Conservation (phyloP, 371 early-diverging fungal genomes). For the Choanephora cucurbitarum region DNA sequence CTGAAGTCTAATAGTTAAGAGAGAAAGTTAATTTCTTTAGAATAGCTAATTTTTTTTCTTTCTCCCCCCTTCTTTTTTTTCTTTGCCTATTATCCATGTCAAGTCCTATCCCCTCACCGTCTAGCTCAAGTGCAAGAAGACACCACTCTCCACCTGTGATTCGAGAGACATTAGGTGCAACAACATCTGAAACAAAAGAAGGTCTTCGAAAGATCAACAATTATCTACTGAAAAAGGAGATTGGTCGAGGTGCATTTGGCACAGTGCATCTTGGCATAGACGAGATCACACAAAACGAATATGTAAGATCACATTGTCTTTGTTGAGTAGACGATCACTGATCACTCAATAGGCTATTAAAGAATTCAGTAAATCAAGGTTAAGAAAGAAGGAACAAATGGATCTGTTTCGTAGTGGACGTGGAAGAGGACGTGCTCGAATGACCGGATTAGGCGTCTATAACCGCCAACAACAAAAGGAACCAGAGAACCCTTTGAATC, state of each 20-base stretch:
- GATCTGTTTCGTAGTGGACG: conserved; percentile 48
- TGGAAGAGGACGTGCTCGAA: conserved; percentile 44
- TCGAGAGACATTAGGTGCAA: conserved; percentile 74
- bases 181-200: conserved; percentile 65
- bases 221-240: conserved; percentile 70
- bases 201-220: conserved; percentile 78
- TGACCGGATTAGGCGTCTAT: conserved; percentile 36
- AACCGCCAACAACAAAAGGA: conserved; percentile 11
- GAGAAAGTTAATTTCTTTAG: too few relatives aligned
- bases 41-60: too few relatives aligned
- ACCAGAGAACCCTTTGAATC: conserved; percentile 70
- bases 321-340: too few relatives aligned
- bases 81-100: not conserved
- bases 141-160: conserved; percentile 48
- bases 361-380: conserved; percentile 84
- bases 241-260: conserved; percentile 92
- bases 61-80: too few relatives aligned
- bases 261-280: conserved; percentile 82
- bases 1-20: too few relatives aligned
- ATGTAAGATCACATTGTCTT: conserved; percentile 48
- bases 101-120: conserved; percentile 6
- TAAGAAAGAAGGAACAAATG: conserved; percentile 74
- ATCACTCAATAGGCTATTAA: conserved; percentile 79
- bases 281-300: conserved; percentile 51
- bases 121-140: conserved; percentile 13